Conservation (phyloP, 331 rosid genomes). For the Acacia concinna region DNA sequence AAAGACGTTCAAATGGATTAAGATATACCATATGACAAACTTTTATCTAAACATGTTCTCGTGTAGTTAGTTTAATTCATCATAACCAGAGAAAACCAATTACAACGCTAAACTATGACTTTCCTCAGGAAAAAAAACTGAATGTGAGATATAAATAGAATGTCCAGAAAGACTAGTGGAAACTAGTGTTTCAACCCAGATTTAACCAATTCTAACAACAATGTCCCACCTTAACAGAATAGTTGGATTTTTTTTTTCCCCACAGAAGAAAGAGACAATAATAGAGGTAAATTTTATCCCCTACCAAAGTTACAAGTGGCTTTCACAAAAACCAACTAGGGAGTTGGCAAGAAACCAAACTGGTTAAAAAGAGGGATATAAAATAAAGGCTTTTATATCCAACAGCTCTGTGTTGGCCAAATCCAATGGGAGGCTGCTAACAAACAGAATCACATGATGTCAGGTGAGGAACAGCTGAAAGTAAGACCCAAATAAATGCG, state of each 20-base stretch:
- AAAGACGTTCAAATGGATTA: slow-evolving; percentile 3
- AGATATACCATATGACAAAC: background rate
- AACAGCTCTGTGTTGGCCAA: background rate
- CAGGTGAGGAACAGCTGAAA: background rate
- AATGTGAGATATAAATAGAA: background rate
- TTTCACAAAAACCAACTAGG: background rate
- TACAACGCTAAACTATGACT: background rate
- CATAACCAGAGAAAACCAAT: background rate
- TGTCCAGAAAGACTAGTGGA: background rate
- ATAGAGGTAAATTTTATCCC: background rate
- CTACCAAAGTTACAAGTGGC: background rate
- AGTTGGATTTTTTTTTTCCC: background rate
- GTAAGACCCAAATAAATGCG: background rate
- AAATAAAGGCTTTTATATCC: background rate
- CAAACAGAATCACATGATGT: background rate
- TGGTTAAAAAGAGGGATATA: background rate
- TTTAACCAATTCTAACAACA: background rate
- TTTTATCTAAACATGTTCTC: background rate
- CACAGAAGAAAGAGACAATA: no score
- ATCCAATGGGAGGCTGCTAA: background rate
- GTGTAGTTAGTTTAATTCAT: background rate
- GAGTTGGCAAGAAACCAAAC: background rate
- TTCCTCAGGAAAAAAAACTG: background rate
- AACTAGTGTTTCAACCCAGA: background rate
- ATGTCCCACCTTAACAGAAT: background rate